Conservation (phyloP, 805 yeast genomes). For the Yarrowia porcina region DNA sequence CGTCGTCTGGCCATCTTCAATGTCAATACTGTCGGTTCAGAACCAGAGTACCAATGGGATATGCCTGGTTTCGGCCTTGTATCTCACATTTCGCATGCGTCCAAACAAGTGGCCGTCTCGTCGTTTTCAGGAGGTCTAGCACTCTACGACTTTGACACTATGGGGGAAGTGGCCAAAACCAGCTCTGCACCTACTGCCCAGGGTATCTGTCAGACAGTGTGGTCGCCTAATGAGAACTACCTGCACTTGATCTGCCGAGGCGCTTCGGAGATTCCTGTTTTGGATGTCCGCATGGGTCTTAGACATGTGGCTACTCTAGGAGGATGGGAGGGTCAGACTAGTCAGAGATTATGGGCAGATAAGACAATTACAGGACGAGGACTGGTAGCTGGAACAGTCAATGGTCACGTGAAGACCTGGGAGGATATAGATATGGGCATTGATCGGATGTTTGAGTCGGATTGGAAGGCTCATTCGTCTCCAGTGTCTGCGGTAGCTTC, state of each 20-base stretch:
- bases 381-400: slow-evolving; percentile 26
- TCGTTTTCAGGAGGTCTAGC: neutral
- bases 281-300: slow-evolving; percentile 32
- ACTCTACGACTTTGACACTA: neutral
- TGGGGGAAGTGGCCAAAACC: neutral
- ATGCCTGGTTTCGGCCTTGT: neutral
- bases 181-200: slow-evolving; percentile 20
- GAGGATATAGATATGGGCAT: slow-evolving; percentile 24
- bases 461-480: slow-evolving; percentile 28
- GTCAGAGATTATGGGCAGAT: slow-evolving; percentile 30
- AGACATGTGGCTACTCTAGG: slow-evolving; percentile 27
- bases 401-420: slow-evolving; percentile 26
- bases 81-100: neutral
- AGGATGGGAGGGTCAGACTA: slow-evolving; percentile 29
- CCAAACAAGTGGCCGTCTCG: slow-evolving; percentile 8
- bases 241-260: slow-evolving; percentile 29
- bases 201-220: slow-evolving; percentile 32
- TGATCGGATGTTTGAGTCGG: neutral
- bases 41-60: slow-evolving; percentile 26
- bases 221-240: slow-evolving; percentile 30
- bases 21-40: slow-evolving; percentile 23
- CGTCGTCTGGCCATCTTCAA: slow-evolving; percentile 17
- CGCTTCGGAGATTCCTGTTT: slow-evolving; percentile 27
- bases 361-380: slow-evolving; percentile 26
- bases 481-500: slow-evolving; percentile 26